Evolutionary conservation across 805 yeast genomes (phyloP), one percentile per base, ranked within the genome.

Genomic region (Pichia scutulata): DNA sequence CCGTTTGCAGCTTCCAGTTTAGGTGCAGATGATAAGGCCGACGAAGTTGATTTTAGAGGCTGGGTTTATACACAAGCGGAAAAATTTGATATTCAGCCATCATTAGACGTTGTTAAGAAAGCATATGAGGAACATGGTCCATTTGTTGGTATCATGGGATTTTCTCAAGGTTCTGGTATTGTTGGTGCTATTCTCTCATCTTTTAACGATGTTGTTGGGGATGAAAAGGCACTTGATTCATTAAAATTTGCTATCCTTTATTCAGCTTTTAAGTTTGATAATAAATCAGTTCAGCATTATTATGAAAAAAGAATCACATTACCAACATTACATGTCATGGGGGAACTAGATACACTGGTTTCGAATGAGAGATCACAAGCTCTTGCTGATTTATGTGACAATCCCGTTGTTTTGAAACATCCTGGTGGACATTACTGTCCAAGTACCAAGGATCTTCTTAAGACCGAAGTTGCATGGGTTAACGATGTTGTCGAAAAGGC

Each of bases 361-460:
- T 80, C 85, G 9, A 82, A 81, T 25, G 84, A 78, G 24, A 74
- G 96, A 59, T 77, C 90, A 0, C 70, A 78, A 68, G 73, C 74
- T 23, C 70, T 93, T 41, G 80, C 76, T 51, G 75, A 77, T 18
- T 78, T 84, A 47, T 76, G 77, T 47, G 75, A 69, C 21, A 71
- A 66, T 26, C 70, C 86, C 7, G 72, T 67, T 7, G 52, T 66
- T 18, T 47, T 84, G 52, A 84, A 78, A 55, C 99, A 92, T 61
- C 97, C 97, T 10, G 98, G 99, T 53, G 97, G 98, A 1, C 99
- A 92, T 63, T 89, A 86, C 70, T 96, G 92, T 44, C 99, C 98
- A 26, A 89, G 88, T 67, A 84, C 89, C 46, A 86, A 86, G 65
- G 67, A 62, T 40, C 52, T 67, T 23, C 40, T 69, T 18, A 63